Base-by-base conservation (phyloP, 2,329 filamentous ascomycete species). In the Diaporthe vaccinii region DNA sequence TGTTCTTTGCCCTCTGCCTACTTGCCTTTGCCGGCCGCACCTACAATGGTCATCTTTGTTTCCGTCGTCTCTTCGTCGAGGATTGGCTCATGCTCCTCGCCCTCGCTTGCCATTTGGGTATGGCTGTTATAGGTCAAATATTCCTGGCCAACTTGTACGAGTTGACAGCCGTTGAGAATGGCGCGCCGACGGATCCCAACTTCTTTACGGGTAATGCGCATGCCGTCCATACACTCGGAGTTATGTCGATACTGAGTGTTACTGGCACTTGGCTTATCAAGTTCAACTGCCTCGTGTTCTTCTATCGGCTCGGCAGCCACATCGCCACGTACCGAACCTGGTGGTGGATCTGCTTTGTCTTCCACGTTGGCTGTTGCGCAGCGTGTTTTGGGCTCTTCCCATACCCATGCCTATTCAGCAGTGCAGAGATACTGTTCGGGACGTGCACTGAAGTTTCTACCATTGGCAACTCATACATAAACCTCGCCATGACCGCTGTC, bases 71-170 rank as follows among this genome's bases (percentile, higher is more conserved):
- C 49, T n/a, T 53, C n/a, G 8, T n/a, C 49, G 49, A 53, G 22
- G 49, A 53, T 53, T 80, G 69, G n/a, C 61, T 79, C 12, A 79
- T 80, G 78, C 31, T 79, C 5, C 14, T 75, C 6, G 74, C 77
- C 1, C 55, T 80, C 12, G 12, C 6, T 4, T 79, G 17, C 58
- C 44, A 74, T 31, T 31, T 51, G 31, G 59, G 53, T 5, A 39
- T 55, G 2, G 62, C 75, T 14, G 22, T 78, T 4, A 1, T 77
- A 0, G 46, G 22, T n/a, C 49, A 53, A 7, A 4, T 68, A 4
- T 70, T 31, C 34, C 34, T 70, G 4, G 34, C 10, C n/a, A 14
- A 31, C n/a, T 20, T 25, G 5, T 70, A 70, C 5, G 49, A 57
- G 7, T 9, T 70, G n/a, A 34, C 15, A 20, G 49, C 67, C 2